Base-by-base conservation (phyloP, 2,329 filamentous ascomycete species). In the Pseudocercospora eumusae region DNA sequence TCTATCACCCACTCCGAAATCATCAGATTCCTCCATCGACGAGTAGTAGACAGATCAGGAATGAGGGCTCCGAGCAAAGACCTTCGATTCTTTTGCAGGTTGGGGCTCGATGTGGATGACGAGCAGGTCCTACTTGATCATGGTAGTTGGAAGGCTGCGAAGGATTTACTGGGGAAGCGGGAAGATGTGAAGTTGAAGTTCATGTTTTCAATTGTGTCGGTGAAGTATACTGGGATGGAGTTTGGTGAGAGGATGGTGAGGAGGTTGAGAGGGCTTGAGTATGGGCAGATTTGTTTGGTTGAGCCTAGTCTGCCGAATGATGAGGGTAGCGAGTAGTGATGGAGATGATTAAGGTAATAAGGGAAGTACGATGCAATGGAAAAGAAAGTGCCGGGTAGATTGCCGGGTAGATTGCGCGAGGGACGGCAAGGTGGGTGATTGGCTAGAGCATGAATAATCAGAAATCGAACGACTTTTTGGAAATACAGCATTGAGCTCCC, bases 61-160 rank as follows among this genome's bases (percentile, higher is more conserved):
- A n/a, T 57, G 27, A 10, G 13, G 9, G 27, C 13, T 1, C 47
- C 57, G n/a, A 54, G 33, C 4, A 58, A 54, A 23, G n/a, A 18
- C 2, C 20, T 27, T 18, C 55, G 53, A 4, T 60, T 63, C 47
- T 63, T 63, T 25, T 63, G 61, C 36, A 47, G 57, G 21, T n/a
- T 60, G 7, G 42, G 21, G 8, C 13, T 57, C 8, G 11, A 53
- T 21, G 21, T 42, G 9, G 36, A 58, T 1, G 31, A 25, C 4
- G 53, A 63, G 7, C 52, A n/a, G 21, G 54, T 65, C 7, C n/a
- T 65, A 49, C 42, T 65, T 7, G 60, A 65, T 31, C 21, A 58
- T 8, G 63, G 61, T 8, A 63, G 50, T n/a, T 65, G 63, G 63
- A n/a, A 42, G 10, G 60, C 63, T 40, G 63, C 63, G 54, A 58